Evolutionary conservation across 352 stramenopile genomes (phyloP), one percentile per base, ranked within the genome.

Genomic region (Globisporangium paroecandrum): DNA sequence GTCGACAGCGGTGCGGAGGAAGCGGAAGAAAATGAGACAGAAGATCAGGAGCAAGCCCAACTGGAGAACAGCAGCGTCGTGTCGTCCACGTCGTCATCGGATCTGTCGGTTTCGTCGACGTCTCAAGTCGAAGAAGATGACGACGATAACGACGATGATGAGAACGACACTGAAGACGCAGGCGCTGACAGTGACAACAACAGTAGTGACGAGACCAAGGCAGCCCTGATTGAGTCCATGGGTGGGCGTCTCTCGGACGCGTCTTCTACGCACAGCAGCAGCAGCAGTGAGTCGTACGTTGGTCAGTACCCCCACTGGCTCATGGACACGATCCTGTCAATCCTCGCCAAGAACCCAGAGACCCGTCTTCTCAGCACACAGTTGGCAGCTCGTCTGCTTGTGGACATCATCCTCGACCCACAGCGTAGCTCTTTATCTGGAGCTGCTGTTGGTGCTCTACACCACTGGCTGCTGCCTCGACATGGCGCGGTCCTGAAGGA

Each of bases 361-460:
- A 80, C 69, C 5, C 82, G 85, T 0, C 74, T 93, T 32, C 41
- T 91, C n/a, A 83, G 69, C 43, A 76, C 78, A 13, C 76, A 91
- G 57, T 68, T 93, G 0, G 85, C 73, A 25, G 71, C 74, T 2
- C 82, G 81, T 0, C 62, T 90, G 6, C 62, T 91, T 0, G 53
- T 91, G 24, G 85, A 93, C 62, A 74, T 90, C 32, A 75, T 82
- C 68, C 70, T 76, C 22, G 83, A 91, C 57, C 61, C 69, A 4
- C 46, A 58, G 58, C 41, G 54, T n/a, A 68, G 29, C 20, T 61
- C 55, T 43, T 22, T 29, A 29, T 61, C 46, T 29, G 59, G 58
- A 25, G 36, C 41, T 4, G n/a, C 57, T 32, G 0, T 3, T 18
- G 41, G 29, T 36, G 58, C 53, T 63, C 34, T 22, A 47, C 62